Conservation (phyloP, 2,329 filamentous ascomycete species). For the Phialocephala subalpina region DNA sequence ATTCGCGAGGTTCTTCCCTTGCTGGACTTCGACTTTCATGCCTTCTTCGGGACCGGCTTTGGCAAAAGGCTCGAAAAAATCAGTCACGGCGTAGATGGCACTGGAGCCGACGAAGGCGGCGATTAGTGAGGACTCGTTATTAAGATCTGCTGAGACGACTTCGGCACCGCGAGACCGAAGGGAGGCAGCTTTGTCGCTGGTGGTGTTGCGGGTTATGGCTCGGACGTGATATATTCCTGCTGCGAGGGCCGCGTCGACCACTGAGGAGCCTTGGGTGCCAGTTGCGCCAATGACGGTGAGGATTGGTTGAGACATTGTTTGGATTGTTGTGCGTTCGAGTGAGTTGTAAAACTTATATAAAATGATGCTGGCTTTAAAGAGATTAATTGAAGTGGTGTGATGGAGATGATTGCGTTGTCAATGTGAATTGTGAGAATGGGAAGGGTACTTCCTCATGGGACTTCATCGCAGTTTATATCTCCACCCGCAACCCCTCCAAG, state of each 20-base stretch:
- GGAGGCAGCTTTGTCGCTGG: constrained; percentile 49
- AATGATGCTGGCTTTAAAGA: no score
- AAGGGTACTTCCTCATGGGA: no score
- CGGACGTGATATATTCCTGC: constrained; percentile 51
- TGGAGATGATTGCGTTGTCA: no score
- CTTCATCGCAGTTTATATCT: no score
- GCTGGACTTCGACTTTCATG: constrained; percentile 49
- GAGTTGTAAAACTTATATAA: no score
- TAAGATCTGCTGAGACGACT: constrained; percentile 52
- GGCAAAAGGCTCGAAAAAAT: constrained; percentile 62
- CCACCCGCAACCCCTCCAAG: no score
- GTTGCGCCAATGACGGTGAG: constrained; percentile 54
- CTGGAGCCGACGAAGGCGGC: constrained; percentile 54
- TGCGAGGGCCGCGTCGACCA: constrained; percentile 51
- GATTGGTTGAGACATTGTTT: constrained; percentile 35
- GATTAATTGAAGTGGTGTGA: no score
- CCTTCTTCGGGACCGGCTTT: constrained; percentile 44
- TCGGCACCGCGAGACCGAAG: constrained; percentile 51
- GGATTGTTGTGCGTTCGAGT: no score
- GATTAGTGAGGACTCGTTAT: constrained; percentile 49
- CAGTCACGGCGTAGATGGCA: constrained; percentile 62
- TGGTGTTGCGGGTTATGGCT: constrained; percentile 53
- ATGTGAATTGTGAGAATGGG: no score
- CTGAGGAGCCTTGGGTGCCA: constrained; percentile 56
- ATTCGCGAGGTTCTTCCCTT: constrained; percentile 53